Evolutionary conservation across 305 asterid genomes (phyloP).

Genomic region (Fraxinus paxiana): DNA sequence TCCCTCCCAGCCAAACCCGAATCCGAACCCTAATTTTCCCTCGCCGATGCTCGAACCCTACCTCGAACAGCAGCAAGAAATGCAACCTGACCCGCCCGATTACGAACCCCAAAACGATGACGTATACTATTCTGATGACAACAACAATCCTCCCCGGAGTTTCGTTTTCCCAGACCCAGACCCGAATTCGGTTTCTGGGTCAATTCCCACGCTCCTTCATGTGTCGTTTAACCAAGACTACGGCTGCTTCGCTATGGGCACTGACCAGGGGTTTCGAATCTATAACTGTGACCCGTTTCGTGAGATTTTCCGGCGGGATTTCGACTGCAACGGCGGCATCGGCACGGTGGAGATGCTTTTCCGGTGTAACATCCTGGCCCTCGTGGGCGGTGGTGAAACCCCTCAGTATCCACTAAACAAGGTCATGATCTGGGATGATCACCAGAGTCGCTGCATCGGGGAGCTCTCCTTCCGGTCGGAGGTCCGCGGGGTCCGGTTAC

Average conservation of each 20-base stretch:
- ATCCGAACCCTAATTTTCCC: background rate
- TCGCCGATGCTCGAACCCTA: background rate
- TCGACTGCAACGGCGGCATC: background rate
- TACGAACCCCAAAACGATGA: background rate
- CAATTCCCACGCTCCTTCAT: background rate
- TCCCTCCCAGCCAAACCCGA: background rate
- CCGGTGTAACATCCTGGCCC: slow-evolving; percentile 44
- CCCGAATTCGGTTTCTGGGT: background rate
- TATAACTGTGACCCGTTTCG: background rate
- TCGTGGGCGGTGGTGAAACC: slow-evolving; percentile 51
- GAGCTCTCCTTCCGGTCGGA: slow-evolving; percentile 56
- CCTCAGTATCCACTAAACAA: slow-evolving; percentile 48
- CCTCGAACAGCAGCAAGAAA: background rate
- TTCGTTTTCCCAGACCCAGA: background rate
- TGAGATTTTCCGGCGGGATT: background rate
- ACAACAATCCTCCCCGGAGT: background rate
- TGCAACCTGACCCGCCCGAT: background rate
- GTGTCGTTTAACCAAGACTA: background rate
- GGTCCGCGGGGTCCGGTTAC: slow-evolving; percentile 23
- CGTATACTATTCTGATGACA: background rate
- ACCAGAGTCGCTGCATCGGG: slow-evolving; percentile 44
- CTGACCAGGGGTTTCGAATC: background rate
- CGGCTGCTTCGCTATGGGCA: background rate
- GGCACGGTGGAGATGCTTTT: slow-evolving; percentile 42
- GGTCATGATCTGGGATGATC: slow-evolving; percentile 66